Conservation (phyloP, 768 basidiomycete genomes). For the Suillus clintonianus region DNA sequence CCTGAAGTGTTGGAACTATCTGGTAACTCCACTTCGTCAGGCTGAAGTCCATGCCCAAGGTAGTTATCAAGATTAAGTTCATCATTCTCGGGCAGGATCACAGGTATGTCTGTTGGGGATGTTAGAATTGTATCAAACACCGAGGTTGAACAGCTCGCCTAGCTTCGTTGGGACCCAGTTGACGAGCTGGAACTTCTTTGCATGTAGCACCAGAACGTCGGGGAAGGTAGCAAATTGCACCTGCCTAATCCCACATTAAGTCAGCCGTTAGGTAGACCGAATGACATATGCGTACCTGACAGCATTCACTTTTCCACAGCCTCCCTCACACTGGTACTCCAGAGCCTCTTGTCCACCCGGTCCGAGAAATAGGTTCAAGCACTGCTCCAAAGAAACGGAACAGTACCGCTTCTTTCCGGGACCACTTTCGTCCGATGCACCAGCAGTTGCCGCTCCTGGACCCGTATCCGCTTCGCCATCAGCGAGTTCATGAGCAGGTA, state of each 20-base stretch:
- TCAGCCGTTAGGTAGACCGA: neutral
- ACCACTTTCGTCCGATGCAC: neutral
- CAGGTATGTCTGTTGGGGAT: constrained; percentile 72
- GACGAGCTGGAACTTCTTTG: constrained; percentile 91
- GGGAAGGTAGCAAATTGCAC: constrained; percentile 85
- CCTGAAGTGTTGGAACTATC: constrained; percentile 46
- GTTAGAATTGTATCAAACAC: neutral
- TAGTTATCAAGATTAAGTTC: constrained; percentile 62
- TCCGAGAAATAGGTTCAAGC: constrained; percentile 54
- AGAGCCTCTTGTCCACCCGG: constrained; percentile 58
- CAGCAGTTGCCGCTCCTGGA: neutral
- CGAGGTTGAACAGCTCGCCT: constrained; percentile 48
- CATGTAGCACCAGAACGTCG: constrained; percentile 82
- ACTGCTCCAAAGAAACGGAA: constrained; percentile 59
- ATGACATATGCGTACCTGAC: constrained; percentile 18
- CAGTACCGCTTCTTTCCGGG: constrained; percentile 59
- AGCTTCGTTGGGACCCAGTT: constrained; percentile 98
- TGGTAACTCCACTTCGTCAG: constrained; percentile 69
- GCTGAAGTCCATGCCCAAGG: constrained; percentile 70
- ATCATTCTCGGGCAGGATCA: constrained; percentile 64
- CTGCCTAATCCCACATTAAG: constrained; percentile 47
- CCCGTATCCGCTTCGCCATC: constrained; percentile 15
- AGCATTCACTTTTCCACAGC: constrained; percentile 67
- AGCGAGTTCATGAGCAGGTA: constrained; percentile 57
- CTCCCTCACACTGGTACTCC: constrained; percentile 81